phyloP scores from a whole-genome alignment of 306 rosid genomes.

The Quercus parvula region DNA sequence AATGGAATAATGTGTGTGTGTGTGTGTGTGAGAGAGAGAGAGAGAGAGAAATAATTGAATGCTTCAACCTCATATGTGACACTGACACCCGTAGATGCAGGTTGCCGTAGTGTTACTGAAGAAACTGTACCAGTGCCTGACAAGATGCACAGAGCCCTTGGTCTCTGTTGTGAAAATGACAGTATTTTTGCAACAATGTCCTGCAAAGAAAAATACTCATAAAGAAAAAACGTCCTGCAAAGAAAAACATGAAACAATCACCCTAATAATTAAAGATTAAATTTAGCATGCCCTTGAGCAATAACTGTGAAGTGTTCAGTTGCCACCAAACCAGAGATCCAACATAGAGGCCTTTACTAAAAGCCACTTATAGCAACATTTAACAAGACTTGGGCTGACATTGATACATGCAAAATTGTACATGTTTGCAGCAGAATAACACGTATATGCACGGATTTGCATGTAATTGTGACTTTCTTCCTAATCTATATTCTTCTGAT shows the following conservation, averaged over 20 bases:
- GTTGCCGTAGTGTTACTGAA: constrained; percentile 77
- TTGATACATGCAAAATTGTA: neutral
- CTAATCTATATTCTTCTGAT: constrained; percentile 6
- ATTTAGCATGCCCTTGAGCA: neutral
- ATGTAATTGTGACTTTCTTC: neutral
- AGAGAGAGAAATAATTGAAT: neutral
- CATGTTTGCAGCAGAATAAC: neutral
- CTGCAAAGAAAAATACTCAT: constrained; percentile 35
- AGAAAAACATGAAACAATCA: constrained; percentile 14
- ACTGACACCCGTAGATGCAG: constrained; percentile 77
- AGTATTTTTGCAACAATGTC: constrained; percentile 79
- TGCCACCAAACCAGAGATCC: neutral
- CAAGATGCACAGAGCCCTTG: constrained; percentile 83
- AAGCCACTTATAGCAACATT: neutral
- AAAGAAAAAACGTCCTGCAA: constrained; percentile 15
- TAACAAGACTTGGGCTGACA: neutral
- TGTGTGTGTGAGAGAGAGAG: neutral
- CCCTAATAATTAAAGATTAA: neutral
- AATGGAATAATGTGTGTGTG: neutral
- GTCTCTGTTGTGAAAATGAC: constrained; percentile 76
- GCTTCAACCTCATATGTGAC: constrained; percentile 67
- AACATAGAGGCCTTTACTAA: neutral
- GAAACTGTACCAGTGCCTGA: constrained; percentile 81
- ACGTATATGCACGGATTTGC: neutral
- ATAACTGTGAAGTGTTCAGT: neutral